Percentiles rank a stretch among this genome's conserved stretches.
These are phyloP conservation scores for Zanthoxylum bungeanum DNA, from an alignment of 345 rosid species.

Conservation along the genomic window DNA sequence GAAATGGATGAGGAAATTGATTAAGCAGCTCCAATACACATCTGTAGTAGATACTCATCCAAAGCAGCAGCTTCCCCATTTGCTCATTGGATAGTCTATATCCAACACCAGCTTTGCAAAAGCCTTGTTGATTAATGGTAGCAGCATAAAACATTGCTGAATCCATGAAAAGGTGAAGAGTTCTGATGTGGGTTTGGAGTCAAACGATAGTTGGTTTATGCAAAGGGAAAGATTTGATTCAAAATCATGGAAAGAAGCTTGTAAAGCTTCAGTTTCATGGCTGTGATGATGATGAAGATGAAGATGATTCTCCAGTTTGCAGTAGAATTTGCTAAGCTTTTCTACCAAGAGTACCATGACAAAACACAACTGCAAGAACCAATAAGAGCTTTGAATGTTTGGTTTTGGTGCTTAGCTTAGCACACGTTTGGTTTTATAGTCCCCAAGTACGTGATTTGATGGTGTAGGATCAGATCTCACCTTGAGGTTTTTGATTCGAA, in stretches of 20 bases:
- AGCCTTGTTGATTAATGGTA: slow-evolving; percentile 41
- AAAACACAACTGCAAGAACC: not conserved
- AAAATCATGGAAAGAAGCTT: slow-evolving; percentile 35
- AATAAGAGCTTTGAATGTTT: not conserved
- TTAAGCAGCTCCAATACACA: slow-evolving; percentile 47
- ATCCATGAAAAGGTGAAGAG: slow-evolving; percentile 40
- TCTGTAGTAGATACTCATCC: slow-evolving; percentile 49
- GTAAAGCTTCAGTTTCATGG: slow-evolving; percentile 27
- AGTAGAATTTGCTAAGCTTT: slow-evolving; percentile 34
- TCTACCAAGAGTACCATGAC: slow-evolving; percentile 38
- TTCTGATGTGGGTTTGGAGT: slow-evolving; percentile 26
- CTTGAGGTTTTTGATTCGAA: too few relatives aligned
- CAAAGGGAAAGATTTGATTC: slow-evolving; percentile 26
- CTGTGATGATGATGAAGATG: slow-evolving; percentile 18
- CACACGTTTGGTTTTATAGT: not conserved
- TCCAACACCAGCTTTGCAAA: slow-evolving; percentile 47
- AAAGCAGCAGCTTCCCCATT: slow-evolving; percentile 37
- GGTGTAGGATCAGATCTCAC: too few relatives aligned
- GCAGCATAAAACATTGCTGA: slow-evolving; percentile 37
- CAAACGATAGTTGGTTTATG: slow-evolving; percentile 25
- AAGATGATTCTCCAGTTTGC: slow-evolving; percentile 43
- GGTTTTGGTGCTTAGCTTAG: not conserved
- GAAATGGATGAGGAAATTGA: slow-evolving; percentile 38
- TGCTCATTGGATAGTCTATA: slow-evolving; percentile 43
- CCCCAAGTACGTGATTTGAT: too few relatives aligned